Conservation (phyloP, 2,329 filamentous ascomycete genomes). For the Fusarium metavorans region DNA sequence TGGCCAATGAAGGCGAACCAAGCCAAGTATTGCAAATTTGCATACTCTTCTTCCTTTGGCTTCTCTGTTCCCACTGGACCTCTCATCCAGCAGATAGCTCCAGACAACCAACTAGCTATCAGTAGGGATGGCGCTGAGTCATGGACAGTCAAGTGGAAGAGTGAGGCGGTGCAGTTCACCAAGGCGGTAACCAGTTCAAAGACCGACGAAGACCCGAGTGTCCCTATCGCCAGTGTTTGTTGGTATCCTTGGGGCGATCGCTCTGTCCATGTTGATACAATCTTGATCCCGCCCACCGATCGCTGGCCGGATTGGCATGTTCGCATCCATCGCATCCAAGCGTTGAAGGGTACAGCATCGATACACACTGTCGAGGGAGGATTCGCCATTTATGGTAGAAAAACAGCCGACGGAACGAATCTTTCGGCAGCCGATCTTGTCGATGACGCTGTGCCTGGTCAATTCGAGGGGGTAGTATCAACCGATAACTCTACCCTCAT, state of each 20-base stretch:
- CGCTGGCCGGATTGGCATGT: slow-evolving; percentile 52
- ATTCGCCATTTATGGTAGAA: slow-evolving; percentile 30
- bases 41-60: slow-evolving; percentile 61
- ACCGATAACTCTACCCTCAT: slow-evolving; percentile 9
- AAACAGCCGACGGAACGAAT: slow-evolving; percentile 15
- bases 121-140: slow-evolving; percentile 49
- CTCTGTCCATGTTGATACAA: slow-evolving; percentile 42
- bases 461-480: slow-evolving; percentile 6
- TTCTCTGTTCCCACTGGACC: slow-evolving; percentile 58
- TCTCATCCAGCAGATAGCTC: slow-evolving; percentile 49
- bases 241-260: slow-evolving; percentile 47
- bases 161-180: not conserved
- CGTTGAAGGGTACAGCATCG: not conserved
- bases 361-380: slow-evolving; percentile 33
- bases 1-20: slow-evolving; percentile 55
- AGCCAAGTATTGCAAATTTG: slow-evolving; percentile 62
- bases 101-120: slow-evolving; percentile 47
- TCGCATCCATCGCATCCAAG: slow-evolving; percentile 38
- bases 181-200: not conserved
- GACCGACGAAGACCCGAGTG: accelerated
- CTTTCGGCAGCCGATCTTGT: not conserved
- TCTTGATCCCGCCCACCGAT: slow-evolving; percentile 45
- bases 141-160: slow-evolving; percentile 49
- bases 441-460: not conserved
- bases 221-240: slow-evolving; percentile 10